Conservation (phyloP, 805 yeast genomes). For the Saccharomyces paradoxus region DNA sequence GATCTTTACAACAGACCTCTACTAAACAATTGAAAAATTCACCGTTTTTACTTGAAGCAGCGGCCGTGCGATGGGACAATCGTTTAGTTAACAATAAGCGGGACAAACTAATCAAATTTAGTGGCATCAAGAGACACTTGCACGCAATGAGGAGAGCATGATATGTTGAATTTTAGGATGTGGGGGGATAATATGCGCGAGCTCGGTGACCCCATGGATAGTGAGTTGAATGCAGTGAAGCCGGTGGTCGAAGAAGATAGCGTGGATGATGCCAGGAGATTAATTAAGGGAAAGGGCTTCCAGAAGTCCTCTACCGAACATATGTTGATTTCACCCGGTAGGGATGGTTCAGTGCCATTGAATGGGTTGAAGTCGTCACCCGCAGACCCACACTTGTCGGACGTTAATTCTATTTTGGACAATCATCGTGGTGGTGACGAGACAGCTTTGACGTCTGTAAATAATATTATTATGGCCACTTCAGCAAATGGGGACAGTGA, state of each 20-base stretch:
- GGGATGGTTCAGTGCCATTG: slow-evolving; percentile 8
- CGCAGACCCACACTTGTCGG: slow-evolving; percentile 25
- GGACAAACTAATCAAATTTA: not conserved
- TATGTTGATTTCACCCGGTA: not conserved
- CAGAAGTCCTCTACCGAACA: not conserved
- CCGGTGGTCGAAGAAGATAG: not conserved
- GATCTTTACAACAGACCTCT: not conserved
- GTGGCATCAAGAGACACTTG: not conserved
- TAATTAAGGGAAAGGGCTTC: not conserved
- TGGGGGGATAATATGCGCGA: not conserved
- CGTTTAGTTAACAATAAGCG: not conserved
- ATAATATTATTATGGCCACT: slow-evolving; percentile 8
- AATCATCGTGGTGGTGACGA: slow-evolving; percentile 6
- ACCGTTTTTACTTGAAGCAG: not conserved
- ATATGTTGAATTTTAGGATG: not conserved
- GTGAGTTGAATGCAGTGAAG: not conserved
- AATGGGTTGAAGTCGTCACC: slow-evolving; percentile 21
- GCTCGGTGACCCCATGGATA: not conserved
- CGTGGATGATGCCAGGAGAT: not conserved
- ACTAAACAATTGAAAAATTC: not conserved
- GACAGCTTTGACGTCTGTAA: slow-evolving; percentile 17
- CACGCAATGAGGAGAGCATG: not conserved
- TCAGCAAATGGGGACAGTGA: not conserved
- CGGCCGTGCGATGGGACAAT: not conserved
- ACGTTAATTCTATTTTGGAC: slow-evolving; percentile 17